Base-by-base conservation (phyloP, 352 stramenopile genomes). In the Phytophthora hybrid region DNA sequence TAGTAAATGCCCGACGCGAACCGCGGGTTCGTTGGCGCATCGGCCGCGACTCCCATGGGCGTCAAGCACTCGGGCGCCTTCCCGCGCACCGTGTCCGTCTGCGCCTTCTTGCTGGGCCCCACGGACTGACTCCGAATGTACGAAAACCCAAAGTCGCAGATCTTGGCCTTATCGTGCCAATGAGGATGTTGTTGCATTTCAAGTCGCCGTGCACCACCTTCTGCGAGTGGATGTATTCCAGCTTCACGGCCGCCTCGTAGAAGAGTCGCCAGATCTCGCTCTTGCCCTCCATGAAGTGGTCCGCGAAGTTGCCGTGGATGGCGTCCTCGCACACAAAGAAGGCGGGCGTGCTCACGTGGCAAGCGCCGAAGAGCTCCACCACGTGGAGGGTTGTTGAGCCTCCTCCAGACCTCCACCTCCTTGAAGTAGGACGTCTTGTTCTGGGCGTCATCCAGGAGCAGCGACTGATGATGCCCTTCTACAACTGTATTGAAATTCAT, bases 121-220 rank as follows among this genome's bases (percentile, higher is more conserved):
- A 80, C 64, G 0, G 77, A 84, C 59, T 84, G 71, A 6, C 53
- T 81, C 9, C 73, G 78, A 41, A 79, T 78, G 39, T 72, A 73
- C 3, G 65, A 69, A 29, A 80, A 81, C 2, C 80, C 80, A 63
- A 85, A 87, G 60, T 85, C 80, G 14, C 69, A 72, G 31, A 85
- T 63, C 61, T 85, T 83, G 8, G 74, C 73, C 1, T 69, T 58
- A 18, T 75, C 63, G 16, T 82, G 6, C 83, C 85, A 9, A 96
- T 74, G 21, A 97, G 47, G 19, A 98, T 77, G 71, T 97, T 98
- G 58, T 79, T 89, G 57, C 86, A 90, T 63, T 97, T 97, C 10
- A 97, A 75, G 46, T 97, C 91, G 19, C 92, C 84, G 67, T 97
- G 92, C 23, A 97, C 75, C 54, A 93, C 71, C 10, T 77, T 70